Evolutionary conservation across 192 early-diverging fungal species (phyloP).

Genomic region (Gamsiella multidivaricata): DNA sequence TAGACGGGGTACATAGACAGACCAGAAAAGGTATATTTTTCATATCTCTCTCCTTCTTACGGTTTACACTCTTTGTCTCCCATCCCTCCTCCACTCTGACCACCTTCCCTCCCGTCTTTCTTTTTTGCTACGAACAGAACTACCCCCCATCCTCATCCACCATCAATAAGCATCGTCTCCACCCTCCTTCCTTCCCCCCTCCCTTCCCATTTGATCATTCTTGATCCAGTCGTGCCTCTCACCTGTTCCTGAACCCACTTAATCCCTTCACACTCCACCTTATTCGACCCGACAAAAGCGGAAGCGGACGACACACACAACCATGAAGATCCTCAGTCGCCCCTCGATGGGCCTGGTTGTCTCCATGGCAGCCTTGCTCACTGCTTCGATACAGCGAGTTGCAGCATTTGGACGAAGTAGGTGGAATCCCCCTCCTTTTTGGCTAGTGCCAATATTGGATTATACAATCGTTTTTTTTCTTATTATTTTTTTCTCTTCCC

Average conservation of each 20-base stretch:
- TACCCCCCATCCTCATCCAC: neutral
- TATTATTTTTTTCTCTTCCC: too few relatives aligned
- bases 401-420: slow-evolving; percentile 26
- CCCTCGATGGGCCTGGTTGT: slow-evolving; percentile 5
- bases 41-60: neutral
- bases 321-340: neutral
- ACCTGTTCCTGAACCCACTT: neutral
- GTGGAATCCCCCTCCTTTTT: too few relatives aligned
- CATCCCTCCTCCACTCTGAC: neutral
- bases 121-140: neutral
- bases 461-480: too few relatives aligned
- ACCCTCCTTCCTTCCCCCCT: neutral
- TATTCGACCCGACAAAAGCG: neutral
- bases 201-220: slow-evolving; percentile 1
- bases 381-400: slow-evolving; percentile 7
- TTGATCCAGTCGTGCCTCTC: neutral
- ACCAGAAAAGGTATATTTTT: too few relatives aligned
- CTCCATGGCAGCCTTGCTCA: slow-evolving; percentile 3
- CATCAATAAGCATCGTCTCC: neutral
- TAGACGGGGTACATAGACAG: too few relatives aligned
- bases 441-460: too few relatives aligned
- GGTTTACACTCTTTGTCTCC: neutral
- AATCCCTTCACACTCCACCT: neutral
- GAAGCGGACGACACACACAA: neutral
- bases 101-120: neutral